Conservation (phyloP, 441 rosid genomes). For the Rhodomyrtus psidioides region DNA sequence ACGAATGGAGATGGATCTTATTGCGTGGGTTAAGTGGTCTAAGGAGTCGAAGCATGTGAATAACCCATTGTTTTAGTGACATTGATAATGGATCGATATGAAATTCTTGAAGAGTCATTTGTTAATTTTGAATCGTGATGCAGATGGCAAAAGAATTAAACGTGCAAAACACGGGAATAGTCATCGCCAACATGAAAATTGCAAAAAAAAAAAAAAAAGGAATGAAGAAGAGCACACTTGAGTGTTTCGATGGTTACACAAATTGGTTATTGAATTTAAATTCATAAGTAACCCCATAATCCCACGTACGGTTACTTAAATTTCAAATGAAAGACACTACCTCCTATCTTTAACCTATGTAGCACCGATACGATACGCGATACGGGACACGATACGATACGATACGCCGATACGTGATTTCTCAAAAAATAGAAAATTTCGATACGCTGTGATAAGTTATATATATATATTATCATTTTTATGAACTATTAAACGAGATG, state of each 20-base stretch:
- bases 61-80: not conserved
- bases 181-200: not conserved
- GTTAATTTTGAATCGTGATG: too few species aligned
- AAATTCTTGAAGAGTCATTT: too few species aligned
- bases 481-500: not conserved
- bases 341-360: not conserved
- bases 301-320: not conserved
- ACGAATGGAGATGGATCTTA: not conserved
- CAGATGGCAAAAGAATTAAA: not conserved
- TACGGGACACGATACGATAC: too few species aligned
- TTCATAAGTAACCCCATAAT: not conserved
- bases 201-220: not conserved
- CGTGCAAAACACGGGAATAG: rapidly evolving
- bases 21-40: rapidly evolving
- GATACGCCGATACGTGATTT: too few species aligned
- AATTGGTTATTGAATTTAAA: not conserved
- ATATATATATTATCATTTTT: too few species aligned
- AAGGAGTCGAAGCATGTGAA: not conserved
- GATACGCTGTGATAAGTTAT: too few species aligned
- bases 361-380: too few species aligned
- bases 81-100: not conserved
- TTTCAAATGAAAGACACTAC: not conserved
- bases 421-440: too few species aligned
- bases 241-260: rapidly evolving
- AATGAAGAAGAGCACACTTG: not conserved